Evolutionary conservation across 345 rosid species (phyloP), one percentile per base, ranked within the genome.

Genomic region (Cardamine chenopodiifolia): DNA sequence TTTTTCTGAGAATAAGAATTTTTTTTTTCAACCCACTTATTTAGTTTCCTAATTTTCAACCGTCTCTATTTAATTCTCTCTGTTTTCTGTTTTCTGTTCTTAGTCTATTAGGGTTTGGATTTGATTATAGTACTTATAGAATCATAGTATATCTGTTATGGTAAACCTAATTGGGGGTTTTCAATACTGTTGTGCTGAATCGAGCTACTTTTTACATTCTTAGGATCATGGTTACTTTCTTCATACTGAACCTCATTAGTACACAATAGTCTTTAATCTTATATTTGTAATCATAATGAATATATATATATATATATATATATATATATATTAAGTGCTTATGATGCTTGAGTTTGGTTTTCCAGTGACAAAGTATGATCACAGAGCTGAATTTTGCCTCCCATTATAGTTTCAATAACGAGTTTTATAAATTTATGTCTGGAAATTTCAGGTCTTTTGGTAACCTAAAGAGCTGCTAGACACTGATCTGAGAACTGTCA

Each of bases 51-150:
- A 32, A 8, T 32, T 23, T 31, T 55, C 26, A 25, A 13, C 71
- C 44, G 25, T 62, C 57, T 59, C 14, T 55, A 4, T 39, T 54
- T 34, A 10, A 44, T 42, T 25, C 35, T 29, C 62, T 74, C 56
- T 75, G 42, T 69, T 45, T 22, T 74, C 56, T 75, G 42, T 69
- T 45, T 22, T 23, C 14, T 25, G 0, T 52, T 68, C 22, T 68
- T 31, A 9, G 8, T 66, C 15, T 14, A 18, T 11, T 49, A 58
- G 29, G 62, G n/a, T 49, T 39, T 50, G 13, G 45, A 0, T 19
- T 61, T 14, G 29, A 23, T 22, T 52, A 42, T 52, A 19, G 0
- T 40, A n/a, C 7, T 15, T 2, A 11, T 37, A n/a, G n/a, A 22
- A 18, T 7, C 1, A 14, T 74, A 7, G n/a, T 48, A 19, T 34